Evolutionary conservation across 805 yeast genomes (phyloP), one percentile per base, ranked within the genome.

Genomic region (Metschnikowia kunwiensis): DNA sequence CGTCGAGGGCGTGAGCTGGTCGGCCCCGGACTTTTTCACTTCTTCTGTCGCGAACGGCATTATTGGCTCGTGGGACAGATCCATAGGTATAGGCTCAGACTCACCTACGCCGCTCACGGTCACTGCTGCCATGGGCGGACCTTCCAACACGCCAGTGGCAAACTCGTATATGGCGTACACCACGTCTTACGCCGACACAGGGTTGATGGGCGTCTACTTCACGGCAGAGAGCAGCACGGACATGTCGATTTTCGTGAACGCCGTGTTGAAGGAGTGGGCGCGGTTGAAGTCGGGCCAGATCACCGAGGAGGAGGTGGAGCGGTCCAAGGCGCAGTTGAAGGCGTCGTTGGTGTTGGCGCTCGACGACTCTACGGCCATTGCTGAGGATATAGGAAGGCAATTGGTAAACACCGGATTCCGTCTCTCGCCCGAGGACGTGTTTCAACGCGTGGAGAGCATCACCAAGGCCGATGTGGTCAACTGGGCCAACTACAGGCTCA

Each of bases 1-100:
- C 9, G 82, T 93, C n/a, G 97, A 93, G 69, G 97, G 99, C 51
- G 96, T 89, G 16, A 82, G 96, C 24, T 93, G 99, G 99, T 82
- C 85, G 24, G 86, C 93, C 2, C 87, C 94, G 8, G 97, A 93
- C 60, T 93, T 89, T 65, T 89, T 88, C 70, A 83, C 94, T 13
- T 96, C 96, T 0, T 74, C 94, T 25, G 95, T 91, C 1, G 94
- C 97, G 5, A 97, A 93, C 67, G 96, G 97, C 8, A 83, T 93
- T 40, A 82, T 93, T 29, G 98, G 98, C 24, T 86, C 88, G 53
- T 93, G 97, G 97, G 97, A 93, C 61, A 79, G 98, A 56, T 81
- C 96, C 5, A 66, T 83, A 42, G 95, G 96, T 23, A 70, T 85
- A 8, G 93, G 91, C 24, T 75, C 84, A 20, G 80, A 84, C 58